phyloP scores from a whole-genome alignment of 2,329 filamentous ascomycete genomes.

The Domatiomyces catenatus region DNA sequence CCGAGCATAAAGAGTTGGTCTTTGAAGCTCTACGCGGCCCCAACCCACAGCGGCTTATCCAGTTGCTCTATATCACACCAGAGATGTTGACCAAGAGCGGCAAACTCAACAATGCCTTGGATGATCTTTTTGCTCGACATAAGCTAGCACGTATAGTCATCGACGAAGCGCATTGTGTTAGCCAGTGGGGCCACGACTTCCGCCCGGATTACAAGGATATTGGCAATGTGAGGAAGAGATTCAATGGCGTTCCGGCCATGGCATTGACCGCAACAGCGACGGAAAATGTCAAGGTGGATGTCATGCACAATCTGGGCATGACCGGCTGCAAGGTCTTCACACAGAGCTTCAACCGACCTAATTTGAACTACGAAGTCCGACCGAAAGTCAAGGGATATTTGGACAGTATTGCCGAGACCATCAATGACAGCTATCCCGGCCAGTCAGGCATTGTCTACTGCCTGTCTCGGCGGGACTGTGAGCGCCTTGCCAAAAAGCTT shows the following conservation, averaged over 20 bases:
- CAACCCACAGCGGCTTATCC: slow-evolving; percentile 59
- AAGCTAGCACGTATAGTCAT: slow-evolving; percentile 85
- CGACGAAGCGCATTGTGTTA: slow-evolving; percentile 97
- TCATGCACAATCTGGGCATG: slow-evolving; percentile 83
- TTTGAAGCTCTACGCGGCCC: slow-evolving; percentile 46
- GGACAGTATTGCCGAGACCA: slow-evolving; percentile 40
- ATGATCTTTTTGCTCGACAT: slow-evolving; percentile 49
- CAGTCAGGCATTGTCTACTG: slow-evolving; percentile 90
- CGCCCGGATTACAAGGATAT: slow-evolving; percentile 86
- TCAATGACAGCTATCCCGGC: slow-evolving; percentile 51
- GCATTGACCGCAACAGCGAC: slow-evolving; percentile 92
- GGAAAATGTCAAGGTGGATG: slow-evolving; percentile 77
- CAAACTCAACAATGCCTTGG: slow-evolving; percentile 50
- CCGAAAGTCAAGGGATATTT: slow-evolving; percentile 50
- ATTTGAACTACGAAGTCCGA: slow-evolving; percentile 75
- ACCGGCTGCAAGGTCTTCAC: slow-evolving; percentile 60
- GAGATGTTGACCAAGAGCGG: slow-evolving; percentile 86
- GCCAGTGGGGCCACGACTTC: slow-evolving; percentile 98
- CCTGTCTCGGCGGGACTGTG: slow-evolving; percentile 67
- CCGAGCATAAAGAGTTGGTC: slow-evolving; percentile 49
- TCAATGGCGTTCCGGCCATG: slow-evolving; percentile 74
- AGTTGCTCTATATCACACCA: slow-evolving; percentile 87
- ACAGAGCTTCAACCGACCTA: slow-evolving; percentile 95
- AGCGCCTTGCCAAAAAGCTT: slow-evolving; percentile 61
- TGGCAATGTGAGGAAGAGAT: slow-evolving; percentile 55